A percentile compares a stretch with the other conserved stretches of the same genome.
These are phyloP conservation scores for Henckelia pumila DNA, from an alignment of 257 asterid genomes.

Conservation along the genomic window DNA sequence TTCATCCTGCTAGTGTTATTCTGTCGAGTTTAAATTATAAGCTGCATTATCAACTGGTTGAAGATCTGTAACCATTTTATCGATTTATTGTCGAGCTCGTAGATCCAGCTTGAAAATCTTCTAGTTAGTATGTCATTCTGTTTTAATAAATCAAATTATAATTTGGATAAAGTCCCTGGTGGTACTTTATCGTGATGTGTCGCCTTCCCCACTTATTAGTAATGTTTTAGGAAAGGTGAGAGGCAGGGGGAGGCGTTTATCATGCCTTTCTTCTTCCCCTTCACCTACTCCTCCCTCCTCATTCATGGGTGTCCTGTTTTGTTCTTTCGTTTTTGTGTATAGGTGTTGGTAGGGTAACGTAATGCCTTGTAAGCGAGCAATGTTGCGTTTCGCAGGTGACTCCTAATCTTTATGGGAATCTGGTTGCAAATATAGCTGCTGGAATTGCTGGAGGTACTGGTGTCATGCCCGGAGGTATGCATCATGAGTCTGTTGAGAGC, in stretches of 20 bases:
- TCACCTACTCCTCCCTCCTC: too few species aligned
- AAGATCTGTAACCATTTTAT: background rate
- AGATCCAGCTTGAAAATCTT: background rate
- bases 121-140: background rate
- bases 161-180: background rate
- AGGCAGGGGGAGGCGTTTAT: background rate
- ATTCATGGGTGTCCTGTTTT: background rate
- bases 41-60: background rate
- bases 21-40: background rate
- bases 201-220: background rate
- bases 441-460: constrained; percentile 99
- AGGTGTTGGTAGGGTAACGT: too few species aligned
- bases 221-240: background rate
- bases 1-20: background rate
- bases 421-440: constrained; percentile 88
- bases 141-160: too few species aligned
- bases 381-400: constrained; percentile 57
- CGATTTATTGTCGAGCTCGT: background rate
- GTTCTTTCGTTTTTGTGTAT: background rate
- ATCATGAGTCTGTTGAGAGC: background rate
- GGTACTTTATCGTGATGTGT: background rate
- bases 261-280: too few species aligned
- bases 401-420: constrained; percentile 93
- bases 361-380: background rate
- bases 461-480: constrained; percentile 92